phyloP scores from a whole-genome alignment of 768 basidiomycete genomes.

The Rhizopogon salebrosus region DNA sequence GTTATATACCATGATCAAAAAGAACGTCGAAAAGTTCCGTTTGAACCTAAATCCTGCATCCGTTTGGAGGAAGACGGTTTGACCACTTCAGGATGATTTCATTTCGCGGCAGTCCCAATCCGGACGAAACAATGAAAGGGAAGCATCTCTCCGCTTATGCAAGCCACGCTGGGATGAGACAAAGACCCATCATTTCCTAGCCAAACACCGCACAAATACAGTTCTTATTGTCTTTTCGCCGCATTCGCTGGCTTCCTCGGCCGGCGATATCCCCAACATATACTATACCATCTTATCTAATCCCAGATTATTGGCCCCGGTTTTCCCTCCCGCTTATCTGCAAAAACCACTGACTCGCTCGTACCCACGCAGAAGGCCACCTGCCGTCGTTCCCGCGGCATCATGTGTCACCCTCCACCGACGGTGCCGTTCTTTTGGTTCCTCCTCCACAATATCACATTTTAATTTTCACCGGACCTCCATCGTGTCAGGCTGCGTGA shows the following conservation, averaged over 20 bases:
- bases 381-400: slow-evolving; percentile 27
- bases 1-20: slow-evolving; percentile 45
- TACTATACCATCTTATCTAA: slow-evolving; percentile 24
- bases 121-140: slow-evolving; percentile 29
- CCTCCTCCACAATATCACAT: slow-evolving; percentile 5
- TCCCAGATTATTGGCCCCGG: slow-evolving; percentile 28
- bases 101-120: slow-evolving; percentile 15
- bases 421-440: slow-evolving; percentile 20
- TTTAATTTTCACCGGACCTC: slow-evolving; percentile 6
- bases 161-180: slow-evolving; percentile 25
- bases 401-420: slow-evolving; percentile 22
- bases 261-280: slow-evolving; percentile 33
- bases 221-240: slow-evolving; percentile 44
- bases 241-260: slow-evolving; percentile 21
- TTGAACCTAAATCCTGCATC: slow-evolving; percentile 25
- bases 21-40: slow-evolving; percentile 31
- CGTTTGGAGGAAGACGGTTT: slow-evolving; percentile 13
- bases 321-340: slow-evolving; percentile 26
- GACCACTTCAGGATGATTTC: slow-evolving; percentile 13
- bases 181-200: slow-evolving; percentile 36
- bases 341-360: slow-evolving; percentile 27
- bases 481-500: neutral
- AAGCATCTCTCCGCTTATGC: slow-evolving; percentile 25
- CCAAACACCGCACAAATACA: slow-evolving; percentile 35
- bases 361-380: slow-evolving; percentile 22